Conservation (phyloP, 2,329 filamentous ascomycete species). For the Ceratocystis albifundus region DNA sequence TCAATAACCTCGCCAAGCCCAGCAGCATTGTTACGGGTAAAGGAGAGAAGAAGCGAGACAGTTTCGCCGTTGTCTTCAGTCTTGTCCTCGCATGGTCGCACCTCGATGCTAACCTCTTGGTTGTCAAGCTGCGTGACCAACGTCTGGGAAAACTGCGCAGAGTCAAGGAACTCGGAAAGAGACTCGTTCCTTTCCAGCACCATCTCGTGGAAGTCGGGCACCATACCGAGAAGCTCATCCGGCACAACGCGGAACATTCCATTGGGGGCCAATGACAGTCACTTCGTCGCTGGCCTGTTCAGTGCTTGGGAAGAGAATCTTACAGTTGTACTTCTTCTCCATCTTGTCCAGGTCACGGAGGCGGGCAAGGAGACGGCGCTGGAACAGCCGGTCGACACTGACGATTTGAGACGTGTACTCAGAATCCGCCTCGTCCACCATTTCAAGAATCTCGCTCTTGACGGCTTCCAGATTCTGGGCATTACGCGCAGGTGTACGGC, state of each 20-base stretch:
- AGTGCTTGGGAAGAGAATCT: constrained; percentile 94
- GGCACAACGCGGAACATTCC: constrained; percentile 97
- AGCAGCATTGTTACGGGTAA: constrained; percentile 94
- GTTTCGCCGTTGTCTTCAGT: constrained; percentile 48
- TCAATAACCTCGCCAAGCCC: constrained; percentile 93
- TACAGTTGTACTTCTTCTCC: constrained; percentile 99
- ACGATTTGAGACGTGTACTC: constrained; percentile 94
- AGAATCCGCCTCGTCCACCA: constrained; percentile 94
- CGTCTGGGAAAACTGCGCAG: constrained; percentile 67
- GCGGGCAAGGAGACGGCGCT: constrained; percentile 82
- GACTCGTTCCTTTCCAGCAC: constrained; percentile 65
- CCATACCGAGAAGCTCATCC: constrained; percentile 94
- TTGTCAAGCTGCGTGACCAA: constrained; percentile 73
- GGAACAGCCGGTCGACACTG: constrained; percentile 86
- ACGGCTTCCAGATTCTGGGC: constrained; percentile 93
- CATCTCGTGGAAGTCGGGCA: constrained; percentile 89
- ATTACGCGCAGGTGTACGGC: constrained; percentile 90
- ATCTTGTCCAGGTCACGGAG: constrained; percentile 84
- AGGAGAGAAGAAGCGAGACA: constrained; percentile 59
- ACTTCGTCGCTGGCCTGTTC: constrained; percentile 95
- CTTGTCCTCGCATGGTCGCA: constrained; percentile 47
- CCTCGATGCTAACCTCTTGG: constrained; percentile 77
- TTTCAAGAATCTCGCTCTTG: constrained; percentile 97
- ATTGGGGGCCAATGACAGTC: constrained; percentile 90
- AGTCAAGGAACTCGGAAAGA: constrained; percentile 70